A percentile compares a stretch with the other conserved stretches of the same genome.
phyloP scores from a whole-genome alignment of 345 rosid species.

The Capsella bursapastoris region DNA sequence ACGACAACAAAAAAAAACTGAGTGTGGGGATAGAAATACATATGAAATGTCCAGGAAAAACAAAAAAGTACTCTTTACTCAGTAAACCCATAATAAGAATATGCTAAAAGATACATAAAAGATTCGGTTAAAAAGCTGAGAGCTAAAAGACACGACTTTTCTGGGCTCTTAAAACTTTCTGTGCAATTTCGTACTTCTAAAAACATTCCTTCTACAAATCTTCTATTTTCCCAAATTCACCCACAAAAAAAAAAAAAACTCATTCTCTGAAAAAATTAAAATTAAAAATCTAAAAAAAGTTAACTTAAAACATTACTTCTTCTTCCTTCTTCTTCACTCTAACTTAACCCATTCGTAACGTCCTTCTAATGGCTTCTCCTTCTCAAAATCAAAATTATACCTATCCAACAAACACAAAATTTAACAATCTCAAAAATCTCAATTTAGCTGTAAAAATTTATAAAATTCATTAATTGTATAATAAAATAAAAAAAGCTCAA shows the following conservation, averaged over 20 bases:
- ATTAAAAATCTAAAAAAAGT: constrained; percentile 18
- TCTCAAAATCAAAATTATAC: constrained; percentile 68
- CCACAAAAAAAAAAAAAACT: neutral
- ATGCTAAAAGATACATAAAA: neutral
- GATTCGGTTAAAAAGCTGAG: neutral
- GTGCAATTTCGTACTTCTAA: constrained; percentile 37
- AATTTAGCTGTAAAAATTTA: neutral
- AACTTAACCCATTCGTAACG: constrained; percentile 71
- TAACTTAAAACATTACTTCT: constrained; percentile 11
- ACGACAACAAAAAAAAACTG: constrained; percentile 22
- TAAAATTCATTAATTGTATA: neutral
- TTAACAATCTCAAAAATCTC: neutral
- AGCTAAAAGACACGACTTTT: constrained; percentile 40
- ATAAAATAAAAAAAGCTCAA: neutral
- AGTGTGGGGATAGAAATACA: constrained; percentile 18
- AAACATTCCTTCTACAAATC: constrained; percentile 35
- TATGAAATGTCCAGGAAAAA: constrained; percentile 11
- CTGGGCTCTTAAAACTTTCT: constrained; percentile 35
- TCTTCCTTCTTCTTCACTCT: constrained; percentile 42
- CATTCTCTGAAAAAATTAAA: constrained; percentile 9
- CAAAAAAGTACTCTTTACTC: constrained; percentile 1
- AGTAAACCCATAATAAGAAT: neutral
- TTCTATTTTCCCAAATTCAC: constrained; percentile 10
- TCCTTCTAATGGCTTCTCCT: constrained; percentile 75
- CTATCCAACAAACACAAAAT: constrained; percentile 31